Evolutionary conservation across 1,139 yeast genomes (phyloP).

Genomic region (Protomyces lactucae-debilis): DNA sequence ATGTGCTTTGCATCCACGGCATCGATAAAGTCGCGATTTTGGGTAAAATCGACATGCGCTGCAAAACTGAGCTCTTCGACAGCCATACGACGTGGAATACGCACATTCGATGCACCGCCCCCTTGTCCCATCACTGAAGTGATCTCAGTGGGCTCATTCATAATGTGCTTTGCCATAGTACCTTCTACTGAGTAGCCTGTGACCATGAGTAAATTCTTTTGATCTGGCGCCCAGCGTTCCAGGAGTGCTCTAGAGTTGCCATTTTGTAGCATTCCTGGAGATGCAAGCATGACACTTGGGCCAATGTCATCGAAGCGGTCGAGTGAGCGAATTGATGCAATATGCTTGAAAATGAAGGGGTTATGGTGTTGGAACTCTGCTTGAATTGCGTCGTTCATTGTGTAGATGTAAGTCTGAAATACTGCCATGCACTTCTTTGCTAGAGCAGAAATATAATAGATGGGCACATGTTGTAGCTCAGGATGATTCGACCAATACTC

Average conservation of each 20-base stretch:
- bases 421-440: conserved; percentile 97
- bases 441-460: conserved; percentile 85
- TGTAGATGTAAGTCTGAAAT: conserved; percentile 89
- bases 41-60: conserved; percentile 96
- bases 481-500: conserved; percentile 88
- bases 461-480: conserved; percentile 74
- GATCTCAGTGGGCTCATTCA: conserved; percentile 83
- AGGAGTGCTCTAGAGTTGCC: conserved; percentile 87
- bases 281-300: conserved; percentile 92
- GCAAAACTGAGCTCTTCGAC: conserved; percentile 98
- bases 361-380: conserved; percentile 72
- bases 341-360: conserved; percentile 85
- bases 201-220: conserved; percentile 75
- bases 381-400: conserved; percentile 91
- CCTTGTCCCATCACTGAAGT: conserved; percentile 76
- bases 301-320: conserved; percentile 89
- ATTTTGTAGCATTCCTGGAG: conserved; percentile 97
- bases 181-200: conserved; percentile 99
- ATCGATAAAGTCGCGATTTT: conserved; percentile 85
- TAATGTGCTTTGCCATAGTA: conserved; percentile 85
- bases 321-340: conserved; percentile 70
- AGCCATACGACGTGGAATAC: conserved; percentile 77
- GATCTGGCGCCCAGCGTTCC: conserved; percentile 97
- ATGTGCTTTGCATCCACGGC: conserved; percentile 70
- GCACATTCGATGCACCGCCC: conserved; percentile 32